phyloP scores from a whole-genome alignment of 2,329 filamentous ascomycete species.

The Huntiella decipiens region DNA sequence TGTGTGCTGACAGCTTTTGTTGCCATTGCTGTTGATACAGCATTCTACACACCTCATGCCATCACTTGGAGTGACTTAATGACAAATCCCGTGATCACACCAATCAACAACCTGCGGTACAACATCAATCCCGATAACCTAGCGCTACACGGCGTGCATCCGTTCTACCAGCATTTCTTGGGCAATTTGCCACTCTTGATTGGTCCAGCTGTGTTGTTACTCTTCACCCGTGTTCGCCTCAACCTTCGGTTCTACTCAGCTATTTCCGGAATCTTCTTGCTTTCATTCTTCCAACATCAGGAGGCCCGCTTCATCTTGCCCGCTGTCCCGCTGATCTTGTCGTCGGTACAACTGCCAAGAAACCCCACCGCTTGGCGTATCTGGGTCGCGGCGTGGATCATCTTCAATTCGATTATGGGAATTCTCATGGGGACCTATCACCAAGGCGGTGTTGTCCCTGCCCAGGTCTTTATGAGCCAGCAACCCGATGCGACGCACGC shows the following conservation, averaged over 20 bases:
- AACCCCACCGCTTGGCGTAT: slow-evolving; percentile 27
- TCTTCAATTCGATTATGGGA: slow-evolving; percentile 50
- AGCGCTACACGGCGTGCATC: slow-evolving; percentile 56
- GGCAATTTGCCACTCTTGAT: slow-evolving; percentile 54
- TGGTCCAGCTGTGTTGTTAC: slow-evolving; percentile 45
- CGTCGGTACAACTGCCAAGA: slow-evolving; percentile 49
- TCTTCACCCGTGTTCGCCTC: slow-evolving; percentile 37
- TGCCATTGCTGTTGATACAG: slow-evolving; percentile 67
- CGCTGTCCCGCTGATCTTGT: slow-evolving; percentile 56
- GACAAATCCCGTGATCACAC: slow-evolving; percentile 49
- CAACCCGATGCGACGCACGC: slow-evolving; percentile 50
- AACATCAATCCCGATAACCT: slow-evolving; percentile 53
- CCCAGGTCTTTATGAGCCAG: slow-evolving; percentile 54
- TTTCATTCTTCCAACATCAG: slow-evolving; percentile 62
- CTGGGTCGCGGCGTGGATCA: slow-evolving; percentile 45
- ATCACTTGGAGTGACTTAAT: slow-evolving; percentile 47
- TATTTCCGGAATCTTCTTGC: slow-evolving; percentile 47
- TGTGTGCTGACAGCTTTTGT: slow-evolving; percentile 48
- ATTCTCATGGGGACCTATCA: slow-evolving; percentile 65
- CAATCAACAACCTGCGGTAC: slow-evolving; percentile 60
- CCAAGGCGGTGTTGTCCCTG: slow-evolving; percentile 59
- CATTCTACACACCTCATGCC: slow-evolving; percentile 52
- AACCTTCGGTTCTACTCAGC: slow-evolving; percentile 53
- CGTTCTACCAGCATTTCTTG: slow-evolving; percentile 58
- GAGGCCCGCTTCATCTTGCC: slow-evolving; percentile 64